Evolutionary conservation across 257 asterid species (phyloP).

Genomic region (Solanum pinnatisectum): DNA sequence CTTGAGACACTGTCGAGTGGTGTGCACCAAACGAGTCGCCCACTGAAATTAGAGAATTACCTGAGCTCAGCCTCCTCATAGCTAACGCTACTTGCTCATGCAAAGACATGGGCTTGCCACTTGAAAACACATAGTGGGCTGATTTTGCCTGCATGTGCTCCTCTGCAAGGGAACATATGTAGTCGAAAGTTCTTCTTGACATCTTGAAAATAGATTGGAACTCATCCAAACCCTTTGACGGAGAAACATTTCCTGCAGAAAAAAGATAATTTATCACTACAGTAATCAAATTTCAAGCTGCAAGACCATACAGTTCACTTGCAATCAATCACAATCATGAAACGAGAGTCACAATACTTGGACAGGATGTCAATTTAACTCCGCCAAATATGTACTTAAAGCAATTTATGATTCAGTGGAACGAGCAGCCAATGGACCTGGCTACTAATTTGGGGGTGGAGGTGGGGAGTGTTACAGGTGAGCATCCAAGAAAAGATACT

Average conservation of each 20-base stretch:
- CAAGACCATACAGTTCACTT: neutral
- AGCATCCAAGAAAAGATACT: neutral
- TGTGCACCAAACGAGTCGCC: conserved; percentile 66
- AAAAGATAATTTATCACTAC: neutral
- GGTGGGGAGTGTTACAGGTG: neutral
- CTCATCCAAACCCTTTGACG: conserved; percentile 30
- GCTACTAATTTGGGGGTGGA: too few species aligned
- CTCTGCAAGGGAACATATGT: conserved; percentile 59
- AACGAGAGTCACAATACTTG: neutral
- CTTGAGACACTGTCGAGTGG: conserved; percentile 86
- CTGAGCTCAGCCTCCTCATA: conserved; percentile 59
- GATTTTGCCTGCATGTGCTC: conserved; percentile 62
- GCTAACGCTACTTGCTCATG: conserved; percentile 81
- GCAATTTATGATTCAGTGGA: neutral
- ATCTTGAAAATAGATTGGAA: conserved; percentile 46
- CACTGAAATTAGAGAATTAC: conserved; percentile 57
- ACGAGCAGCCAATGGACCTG: neutral
- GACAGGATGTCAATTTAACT: neutral
- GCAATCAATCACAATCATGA: neutral
- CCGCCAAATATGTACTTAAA: neutral
- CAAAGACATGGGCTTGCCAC: conserved; percentile 57
- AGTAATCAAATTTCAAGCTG: neutral
- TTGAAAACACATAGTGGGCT: conserved; percentile 37
- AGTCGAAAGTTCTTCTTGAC: conserved; percentile 58
- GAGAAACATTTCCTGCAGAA: conserved; percentile 37